A percentile compares a stretch with the other conserved stretches of the same genome.
Conservation (phyloP, 257 asterid genomes). For the Euphrasia confusa region DNA sequence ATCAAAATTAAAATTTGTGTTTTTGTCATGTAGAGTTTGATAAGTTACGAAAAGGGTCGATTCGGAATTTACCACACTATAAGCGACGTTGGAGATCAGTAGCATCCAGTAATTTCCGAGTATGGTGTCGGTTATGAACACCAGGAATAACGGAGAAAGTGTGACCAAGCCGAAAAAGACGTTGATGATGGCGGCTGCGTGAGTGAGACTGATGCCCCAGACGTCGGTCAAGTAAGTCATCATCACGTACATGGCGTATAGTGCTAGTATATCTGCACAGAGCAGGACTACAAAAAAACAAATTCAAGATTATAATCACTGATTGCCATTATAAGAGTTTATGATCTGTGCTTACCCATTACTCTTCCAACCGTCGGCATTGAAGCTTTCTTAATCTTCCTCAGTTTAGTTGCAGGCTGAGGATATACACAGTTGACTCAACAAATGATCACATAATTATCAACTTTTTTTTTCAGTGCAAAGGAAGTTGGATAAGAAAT, state of each 20-base stretch:
- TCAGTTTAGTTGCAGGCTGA: not conserved
- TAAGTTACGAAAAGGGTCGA: not conserved
- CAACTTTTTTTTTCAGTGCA: not conserved
- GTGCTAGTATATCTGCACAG: conserved; percentile 39
- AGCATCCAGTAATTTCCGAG: conserved; percentile 27
- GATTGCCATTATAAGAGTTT: not conserved
- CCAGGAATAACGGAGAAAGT: conserved; percentile 15
- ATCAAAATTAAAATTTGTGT: not conserved
- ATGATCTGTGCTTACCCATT: conserved; percentile 20
- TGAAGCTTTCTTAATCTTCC: not conserved
- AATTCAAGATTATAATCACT: not conserved
- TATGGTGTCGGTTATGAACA: conserved; percentile 22
- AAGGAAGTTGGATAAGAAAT: conserved; percentile 1
- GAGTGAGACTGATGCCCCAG: conserved; percentile 36
- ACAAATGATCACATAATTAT: not conserved
- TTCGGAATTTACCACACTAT: conserved; percentile 14
- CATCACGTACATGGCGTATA: conserved; percentile 33
- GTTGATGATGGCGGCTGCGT: conserved; percentile 31
- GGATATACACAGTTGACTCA: not conserved
- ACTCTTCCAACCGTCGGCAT: conserved; percentile 34
- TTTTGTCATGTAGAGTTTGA: not conserved
- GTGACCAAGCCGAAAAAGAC: conserved; percentile 27
- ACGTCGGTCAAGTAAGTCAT: conserved; percentile 34
- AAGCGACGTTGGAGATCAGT: conserved; percentile 29
- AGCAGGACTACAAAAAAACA: conserved; percentile 23